phyloP scores from a whole-genome alignment of 306 rosid genomes.

The Quercus variabilis region DNA sequence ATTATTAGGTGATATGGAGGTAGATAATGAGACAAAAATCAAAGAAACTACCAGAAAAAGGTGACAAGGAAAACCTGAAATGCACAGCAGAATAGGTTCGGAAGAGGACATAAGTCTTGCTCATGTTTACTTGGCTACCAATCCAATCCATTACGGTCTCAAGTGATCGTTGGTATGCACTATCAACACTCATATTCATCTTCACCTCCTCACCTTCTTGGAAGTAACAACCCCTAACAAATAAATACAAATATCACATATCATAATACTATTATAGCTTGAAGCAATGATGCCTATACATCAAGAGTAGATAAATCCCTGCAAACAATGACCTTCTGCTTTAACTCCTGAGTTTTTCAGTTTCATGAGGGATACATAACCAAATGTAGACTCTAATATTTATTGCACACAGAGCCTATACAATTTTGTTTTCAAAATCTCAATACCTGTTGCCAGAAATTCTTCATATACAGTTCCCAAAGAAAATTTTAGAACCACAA shows the following conservation, averaged over 20 bases:
- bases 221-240: slow-evolving; percentile 79
- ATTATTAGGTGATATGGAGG: neutral
- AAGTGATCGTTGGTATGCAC: slow-evolving; percentile 65
- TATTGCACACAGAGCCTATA: neutral
- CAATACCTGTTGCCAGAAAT: neutral
- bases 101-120: slow-evolving; percentile 68
- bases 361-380: neutral
- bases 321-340: slow-evolving; percentile 2
- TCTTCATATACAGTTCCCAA: neutral
- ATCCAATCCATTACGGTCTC: slow-evolving; percentile 67
- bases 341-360: neutral
- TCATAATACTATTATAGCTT: neutral
- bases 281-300: neutral
- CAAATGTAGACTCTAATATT: neutral
- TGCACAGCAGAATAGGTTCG: slow-evolving; percentile 89
- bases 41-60: neutral
- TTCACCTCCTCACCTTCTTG: slow-evolving; percentile 63
- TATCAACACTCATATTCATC: slow-evolving; percentile 66
- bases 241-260: slow-evolving; percentile 26
- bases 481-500: neutral
- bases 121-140: slow-evolving; percentile 51
- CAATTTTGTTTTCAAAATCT: neutral
- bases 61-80: slow-evolving; percentile 63
- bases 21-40: slow-evolving; percentile 2
- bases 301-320: neutral